These are phyloP conservation scores for Cystoisospora suis DNA, from an alignment of 169 alveolate species.

Conservation along the genomic window DNA sequence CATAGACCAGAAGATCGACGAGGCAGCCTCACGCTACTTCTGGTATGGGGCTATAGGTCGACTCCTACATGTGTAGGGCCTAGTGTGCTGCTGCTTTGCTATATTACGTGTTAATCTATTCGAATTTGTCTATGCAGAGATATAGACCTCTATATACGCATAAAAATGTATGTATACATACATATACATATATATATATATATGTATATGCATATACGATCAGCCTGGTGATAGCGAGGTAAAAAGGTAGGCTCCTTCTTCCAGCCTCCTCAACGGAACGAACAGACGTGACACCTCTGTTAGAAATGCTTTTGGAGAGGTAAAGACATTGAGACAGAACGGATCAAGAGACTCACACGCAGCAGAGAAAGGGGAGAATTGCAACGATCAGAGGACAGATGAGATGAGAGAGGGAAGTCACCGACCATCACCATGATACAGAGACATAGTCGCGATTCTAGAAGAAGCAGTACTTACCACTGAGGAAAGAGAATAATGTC, in stretches of 20 bases:
- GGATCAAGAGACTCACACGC: neutral
- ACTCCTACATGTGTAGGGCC: too few species aligned
- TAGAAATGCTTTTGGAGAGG: neutral
- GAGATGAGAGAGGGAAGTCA: neutral
- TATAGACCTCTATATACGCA: neutral
- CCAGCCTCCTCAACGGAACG: too few species aligned
- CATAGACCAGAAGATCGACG: neutral
- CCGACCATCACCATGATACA: neutral
- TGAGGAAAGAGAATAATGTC: conserved; percentile 33
- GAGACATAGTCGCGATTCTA: too few species aligned
- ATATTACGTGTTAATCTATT: too few species aligned
- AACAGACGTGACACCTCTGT: neutral
- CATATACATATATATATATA: neutral
- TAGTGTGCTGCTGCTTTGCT: too few species aligned
- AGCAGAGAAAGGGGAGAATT: neutral
- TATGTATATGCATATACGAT: neutral
- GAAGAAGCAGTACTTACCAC: neutral
- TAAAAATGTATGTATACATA: neutral
- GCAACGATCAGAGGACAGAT: neutral
- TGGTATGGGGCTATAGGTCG: too few species aligned
- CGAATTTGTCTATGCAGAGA: neutral
- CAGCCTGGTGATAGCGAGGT: too few species aligned
- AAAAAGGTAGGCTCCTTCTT: too few species aligned
- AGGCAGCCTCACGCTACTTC: too few species aligned
- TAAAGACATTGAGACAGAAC: neutral